Base-by-base conservation (phyloP, 352 stramenopile genomes). In the Phytopythium aichiense region DNA sequence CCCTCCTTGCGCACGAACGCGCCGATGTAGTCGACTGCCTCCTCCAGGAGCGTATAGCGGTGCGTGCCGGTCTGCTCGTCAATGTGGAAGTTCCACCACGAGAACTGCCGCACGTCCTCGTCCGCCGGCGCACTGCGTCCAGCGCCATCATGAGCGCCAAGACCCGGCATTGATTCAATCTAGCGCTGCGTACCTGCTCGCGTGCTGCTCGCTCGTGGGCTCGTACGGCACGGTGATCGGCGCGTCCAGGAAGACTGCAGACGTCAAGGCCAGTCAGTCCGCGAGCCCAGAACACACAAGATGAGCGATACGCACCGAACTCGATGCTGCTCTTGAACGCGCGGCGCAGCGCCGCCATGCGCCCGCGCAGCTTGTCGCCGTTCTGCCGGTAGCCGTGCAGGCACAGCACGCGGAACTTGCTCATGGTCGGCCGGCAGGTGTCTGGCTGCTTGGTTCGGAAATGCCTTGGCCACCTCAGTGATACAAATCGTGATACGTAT, bases 351-450 rank as follows among this genome's bases (percentile, higher is more conserved):
- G 81, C 81, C 7, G 83, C 79, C 22, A 95, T 91, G 61, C 84
- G 81, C 7, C 74, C 83, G 50, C 77, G 85, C 33, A 95, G 62
- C 62, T 88, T 94, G 53, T 79, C 63, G 28, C 73, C 79, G 65
- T 84, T 87, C 69, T 95, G 87, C 59, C 83, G 81, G 65, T 93
- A 91, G 40, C 87, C 87, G 61, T 95, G 87, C 28, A 95, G 75
- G 67, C 87, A 95, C n/a, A 95, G 70, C 9, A 95, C 76, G 48
- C 84, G 84, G 22, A 76, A 73, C 71, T 91, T 94, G 60, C 31
- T 60, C 54, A 75, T 74, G 16, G 46, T 23, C 28, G 28, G 4
- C 28, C 28, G 28, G 28, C 28, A 30, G 28, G n/a, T n/a, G n/a
- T n/a, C n/a, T n/a, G n/a, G 28, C 28, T 30, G 28, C 28, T 30